phyloP scores from a whole-genome alignment of 192 early-diverging fungal genomes.

The Bifiguratus adelaidae region DNA sequence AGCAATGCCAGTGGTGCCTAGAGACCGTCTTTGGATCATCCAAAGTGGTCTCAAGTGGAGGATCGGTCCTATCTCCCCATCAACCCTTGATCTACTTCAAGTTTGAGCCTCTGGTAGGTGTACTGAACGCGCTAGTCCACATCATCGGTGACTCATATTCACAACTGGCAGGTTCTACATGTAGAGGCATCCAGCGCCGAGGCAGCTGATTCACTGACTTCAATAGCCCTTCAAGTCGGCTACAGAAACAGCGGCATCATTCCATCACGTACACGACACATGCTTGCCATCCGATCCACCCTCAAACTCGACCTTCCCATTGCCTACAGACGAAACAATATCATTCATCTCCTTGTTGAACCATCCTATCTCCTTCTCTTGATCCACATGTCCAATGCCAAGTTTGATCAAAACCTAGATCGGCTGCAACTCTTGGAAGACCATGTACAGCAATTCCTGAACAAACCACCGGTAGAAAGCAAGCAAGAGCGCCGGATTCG shows the following conservation, averaged over 20 bases:
- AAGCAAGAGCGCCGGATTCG: conserved; percentile 31
- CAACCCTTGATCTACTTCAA: conserved; percentile 33
- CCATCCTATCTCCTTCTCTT: conserved; percentile 24
- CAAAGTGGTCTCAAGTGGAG: neutral
- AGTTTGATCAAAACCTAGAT: conserved; percentile 25
- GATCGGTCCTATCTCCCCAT: no score
- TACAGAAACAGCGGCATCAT: conserved; percentile 40
- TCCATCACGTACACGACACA: conserved; percentile 32
- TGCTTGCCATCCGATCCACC: conserved; percentile 39
- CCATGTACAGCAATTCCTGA: conserved; percentile 9
- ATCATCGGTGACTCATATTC: neutral
- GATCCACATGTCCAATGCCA: conserved; percentile 27
- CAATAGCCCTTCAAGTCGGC: conserved; percentile 26
- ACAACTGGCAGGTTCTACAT: conserved; percentile 28
- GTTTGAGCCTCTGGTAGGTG: conserved; percentile 40
- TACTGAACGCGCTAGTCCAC: no score
- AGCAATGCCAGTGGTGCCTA: no score
- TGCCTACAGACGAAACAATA: no score
- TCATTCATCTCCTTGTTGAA: conserved; percentile 30
- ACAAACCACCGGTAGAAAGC: conserved; percentile 10
- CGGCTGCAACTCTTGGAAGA: conserved; percentile 11
- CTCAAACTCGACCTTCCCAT: conserved; percentile 40
- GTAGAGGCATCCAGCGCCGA: conserved; percentile 32
- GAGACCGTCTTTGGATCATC: no score
- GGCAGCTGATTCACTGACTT: conserved; percentile 33